These are phyloP conservation scores for Erysimum cheiri DNA, from an alignment of 441 rosid genomes.

Conservation along the genomic window DNA sequence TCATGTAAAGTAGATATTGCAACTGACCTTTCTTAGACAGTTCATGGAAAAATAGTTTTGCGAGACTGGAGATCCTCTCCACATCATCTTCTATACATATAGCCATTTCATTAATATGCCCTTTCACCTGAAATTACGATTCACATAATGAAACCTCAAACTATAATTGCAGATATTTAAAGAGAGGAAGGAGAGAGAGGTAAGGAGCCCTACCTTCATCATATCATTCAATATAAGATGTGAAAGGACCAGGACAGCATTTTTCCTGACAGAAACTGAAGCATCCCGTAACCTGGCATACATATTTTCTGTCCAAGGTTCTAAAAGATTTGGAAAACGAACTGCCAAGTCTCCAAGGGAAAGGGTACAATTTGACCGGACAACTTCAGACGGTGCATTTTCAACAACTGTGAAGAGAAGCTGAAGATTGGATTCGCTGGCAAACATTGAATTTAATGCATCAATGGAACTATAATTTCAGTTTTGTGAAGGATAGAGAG, in stretches of 20 bases:
- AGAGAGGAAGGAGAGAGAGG: conserved; percentile 29
- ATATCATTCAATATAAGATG: conserved; percentile 99
- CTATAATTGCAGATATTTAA: conserved; percentile 1
- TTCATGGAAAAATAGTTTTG: conserved; percentile 91
- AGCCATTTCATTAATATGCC: conserved; percentile 96
- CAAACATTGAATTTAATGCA: conserved; percentile 44
- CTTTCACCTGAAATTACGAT: conserved; percentile 79
- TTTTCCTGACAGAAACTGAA: conserved; percentile 90
- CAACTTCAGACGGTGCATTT: conserved; percentile 89
- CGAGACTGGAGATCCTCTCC: conserved; percentile 91
- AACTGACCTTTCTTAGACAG: conserved; percentile 92
- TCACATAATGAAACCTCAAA: conserved; percentile 30
- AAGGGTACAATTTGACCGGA: conserved; percentile 95
- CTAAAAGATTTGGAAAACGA: conserved; percentile 94
- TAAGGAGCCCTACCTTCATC: conserved; percentile 83
- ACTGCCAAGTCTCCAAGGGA: conserved; percentile 98
- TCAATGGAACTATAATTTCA: conserved; percentile 31
- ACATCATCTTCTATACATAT: conserved; percentile 81
- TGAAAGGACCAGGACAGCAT: conserved; percentile 98
- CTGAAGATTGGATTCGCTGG: conserved; percentile 94
- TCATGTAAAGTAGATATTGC: conserved; percentile 22
- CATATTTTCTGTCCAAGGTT: conserved; percentile 99
- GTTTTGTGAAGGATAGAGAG: conserved; percentile 12
- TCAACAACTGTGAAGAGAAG: conserved; percentile 98
- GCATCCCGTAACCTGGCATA: conserved; percentile 83